Evolutionary conservation across 2,329 filamentous ascomycete species (phyloP), one percentile per base, ranked within the genome.

Genomic region (Epichloe typhina): DNA sequence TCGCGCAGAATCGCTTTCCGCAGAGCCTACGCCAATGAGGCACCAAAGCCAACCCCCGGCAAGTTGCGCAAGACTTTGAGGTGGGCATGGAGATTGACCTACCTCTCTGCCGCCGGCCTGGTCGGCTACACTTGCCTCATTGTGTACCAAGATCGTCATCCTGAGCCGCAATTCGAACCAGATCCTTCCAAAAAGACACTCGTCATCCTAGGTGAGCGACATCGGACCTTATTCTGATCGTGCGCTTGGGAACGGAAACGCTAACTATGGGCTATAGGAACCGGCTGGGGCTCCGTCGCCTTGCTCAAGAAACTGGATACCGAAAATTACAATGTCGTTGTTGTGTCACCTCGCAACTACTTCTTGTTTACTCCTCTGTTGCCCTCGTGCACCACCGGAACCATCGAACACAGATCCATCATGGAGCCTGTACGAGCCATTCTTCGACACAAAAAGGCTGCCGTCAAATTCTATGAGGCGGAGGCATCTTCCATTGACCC

Each of bases 341-440:
- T 98, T 67, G 88, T 98, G 68, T 97, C 93, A 47, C 93, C 93
- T 50, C 88, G 93, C 67, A 98, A 98, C 75, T 98, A 95, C 80
- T 98, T 98, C 83, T 84, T 98, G 60, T 98, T 98, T 79, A 98
- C 93, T 33, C 93, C 93, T 54, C 82, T 98, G 53, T 81, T 98
- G 55, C 93, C 93, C 57, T 97, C 91, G 65, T 98, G 93, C 73
- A 97, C 93, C 49, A 96, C 91, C 58, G 93, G 93, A 62, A 86
- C 88, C 61, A 93, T 98, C 69, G 93, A 98, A 77, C 93, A 97
- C 75, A 88, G 93, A 67, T 97, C 90, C 65, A 98, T 98, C 71
- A 98, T 98, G 93, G 93, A 98, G 75, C 93, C 93, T 52, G 85
- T 98, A 62, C 88, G 93, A 66, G 88, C 93, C 67, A 95, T 98